Conservation (phyloP, 306 rosid genomes). For the Cicer yamashitae region DNA sequence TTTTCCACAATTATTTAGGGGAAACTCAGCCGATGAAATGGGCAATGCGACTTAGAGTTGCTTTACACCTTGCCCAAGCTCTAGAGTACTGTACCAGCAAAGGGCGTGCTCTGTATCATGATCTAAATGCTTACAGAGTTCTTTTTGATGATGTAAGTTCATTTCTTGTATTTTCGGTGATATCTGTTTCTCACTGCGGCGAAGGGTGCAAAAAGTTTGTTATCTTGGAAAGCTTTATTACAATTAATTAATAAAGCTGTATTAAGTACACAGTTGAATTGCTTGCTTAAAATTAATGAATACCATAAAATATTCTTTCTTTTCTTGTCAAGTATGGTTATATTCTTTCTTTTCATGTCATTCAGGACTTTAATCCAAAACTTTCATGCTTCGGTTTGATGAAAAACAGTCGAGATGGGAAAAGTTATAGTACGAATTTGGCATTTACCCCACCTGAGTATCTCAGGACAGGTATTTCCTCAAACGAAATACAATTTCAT, state of each 20-base stretch:
- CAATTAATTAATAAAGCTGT: slow-evolving; percentile 17
- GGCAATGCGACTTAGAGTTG: slow-evolving; percentile 96
- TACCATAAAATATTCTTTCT: neutral
- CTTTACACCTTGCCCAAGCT: slow-evolving; percentile 90
- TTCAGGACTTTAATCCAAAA: slow-evolving; percentile 89
- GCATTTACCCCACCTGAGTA: slow-evolving; percentile 98
- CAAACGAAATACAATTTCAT: slow-evolving; percentile 19
- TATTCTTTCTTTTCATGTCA: slow-evolving; percentile 23
- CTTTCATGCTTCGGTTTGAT: slow-evolving; percentile 98
- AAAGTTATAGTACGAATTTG: slow-evolving; percentile 94
- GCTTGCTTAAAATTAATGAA: slow-evolving; percentile 25
- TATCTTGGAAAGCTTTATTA: slow-evolving; percentile 20
- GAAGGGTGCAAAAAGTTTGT: slow-evolving; percentile 21
- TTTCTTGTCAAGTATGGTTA: neutral
- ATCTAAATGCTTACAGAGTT: slow-evolving; percentile 92
- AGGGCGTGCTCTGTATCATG: slow-evolving; percentile 95
- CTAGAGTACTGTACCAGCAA: slow-evolving; percentile 90
- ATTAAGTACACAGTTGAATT: slow-evolving; percentile 24
- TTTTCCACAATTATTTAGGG: slow-evolving; percentile 63
- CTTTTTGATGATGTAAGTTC: slow-evolving; percentile 85
- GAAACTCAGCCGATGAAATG: slow-evolving; percentile 93
- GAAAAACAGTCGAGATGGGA: slow-evolving; percentile 98
- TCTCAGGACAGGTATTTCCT: slow-evolving; percentile 75
- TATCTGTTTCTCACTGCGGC: slow-evolving; percentile 20
- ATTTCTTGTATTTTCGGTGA: slow-evolving; percentile 39